Evolutionary conservation across 768 basidiomycete genomes (phyloP).

Genomic region (Boletus vinaceobasis): DNA sequence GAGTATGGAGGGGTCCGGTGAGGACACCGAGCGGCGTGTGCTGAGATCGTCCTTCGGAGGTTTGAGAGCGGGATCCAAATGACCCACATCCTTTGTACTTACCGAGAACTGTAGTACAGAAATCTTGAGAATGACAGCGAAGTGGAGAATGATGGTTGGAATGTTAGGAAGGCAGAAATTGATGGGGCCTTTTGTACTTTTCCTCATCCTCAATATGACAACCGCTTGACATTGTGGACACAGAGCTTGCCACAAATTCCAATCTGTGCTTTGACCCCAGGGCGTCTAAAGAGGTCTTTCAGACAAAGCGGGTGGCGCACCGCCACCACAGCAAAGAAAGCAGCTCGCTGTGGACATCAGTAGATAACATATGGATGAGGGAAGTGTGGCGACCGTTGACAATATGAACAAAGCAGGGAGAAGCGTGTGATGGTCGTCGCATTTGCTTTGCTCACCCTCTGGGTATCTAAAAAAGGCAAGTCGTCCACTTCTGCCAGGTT

Average conservation of each 20-base stretch:
- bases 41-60: conserved; percentile 2
- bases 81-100: not conserved
- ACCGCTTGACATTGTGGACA: conserved; percentile 8
- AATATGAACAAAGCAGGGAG: conserved; percentile 23
- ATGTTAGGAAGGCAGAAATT: not conserved
- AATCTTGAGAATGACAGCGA: conserved; percentile 6
- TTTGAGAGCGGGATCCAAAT: not conserved
- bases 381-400: conserved; percentile 5
- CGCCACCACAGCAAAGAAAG: conserved; percentile 16
- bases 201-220: conserved; percentile 2
- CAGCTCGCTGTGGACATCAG: conserved; percentile 5
- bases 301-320: conserved; percentile 21
- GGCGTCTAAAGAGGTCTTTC: conserved; percentile 4
- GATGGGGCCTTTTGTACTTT: conserved; percentile 18
- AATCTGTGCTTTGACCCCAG: conserved; percentile 17
- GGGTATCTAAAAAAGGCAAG: conserved; percentile 13
- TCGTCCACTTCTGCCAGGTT: conserved; percentile 3
- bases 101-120: not conserved
- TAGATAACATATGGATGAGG: not conserved
- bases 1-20: conserved; percentile 8
- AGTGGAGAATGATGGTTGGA: not conserved
- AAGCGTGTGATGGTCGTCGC: not conserved
- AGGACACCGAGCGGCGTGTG: conserved; percentile 6
- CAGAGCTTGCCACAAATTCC: not conserved
- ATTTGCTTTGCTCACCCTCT: conserved; percentile 3